These are phyloP conservation scores for Penicillium ochrochloron DNA, from an alignment of 495 filamentous ascomycete species.

Conservation along the genomic window DNA sequence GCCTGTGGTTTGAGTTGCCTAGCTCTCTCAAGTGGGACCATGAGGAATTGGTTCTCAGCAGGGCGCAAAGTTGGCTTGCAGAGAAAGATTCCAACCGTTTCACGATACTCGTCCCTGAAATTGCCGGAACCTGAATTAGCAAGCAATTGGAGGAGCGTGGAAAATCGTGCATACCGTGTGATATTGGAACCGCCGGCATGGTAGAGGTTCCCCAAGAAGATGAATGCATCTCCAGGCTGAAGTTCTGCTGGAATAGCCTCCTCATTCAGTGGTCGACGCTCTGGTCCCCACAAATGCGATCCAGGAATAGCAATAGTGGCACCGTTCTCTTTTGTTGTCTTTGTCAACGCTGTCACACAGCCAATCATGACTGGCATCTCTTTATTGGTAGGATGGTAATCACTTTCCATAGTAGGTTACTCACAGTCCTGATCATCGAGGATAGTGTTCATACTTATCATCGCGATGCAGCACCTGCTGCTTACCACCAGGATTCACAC, in stretches of 20 bases:
- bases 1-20: conserved; percentile 32
- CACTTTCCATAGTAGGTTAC: conserved; percentile 12
- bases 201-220: conserved; percentile 38
- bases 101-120: conserved; percentile 25
- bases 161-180: conserved; percentile 18
- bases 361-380: conserved; percentile 27
- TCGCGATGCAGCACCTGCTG: conserved; percentile 44
- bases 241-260: conserved; percentile 34
- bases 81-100: conserved; percentile 39
- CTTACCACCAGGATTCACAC: conserved; percentile 34
- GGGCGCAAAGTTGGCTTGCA: conserved; percentile 36
- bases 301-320: conserved; percentile 52
- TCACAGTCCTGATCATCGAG: neutral
- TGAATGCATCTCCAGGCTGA: conserved; percentile 37
- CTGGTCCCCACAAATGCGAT: conserved; percentile 43
- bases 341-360: conserved; percentile 31
- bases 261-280: conserved; percentile 28
- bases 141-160: neutral
- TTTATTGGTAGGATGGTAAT: conserved; percentile 24
- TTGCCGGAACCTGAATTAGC: neutral
- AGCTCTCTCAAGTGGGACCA: conserved; percentile 38
- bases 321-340: conserved; percentile 46
- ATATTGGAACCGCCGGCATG: conserved; percentile 43
- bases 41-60: conserved; percentile 45
- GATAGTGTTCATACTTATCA: conserved; percentile 24